Evolutionary conservation across 495 filamentous ascomycete genomes (phyloP).

Genomic region (Paragyromitra xinjiangensis): DNA sequence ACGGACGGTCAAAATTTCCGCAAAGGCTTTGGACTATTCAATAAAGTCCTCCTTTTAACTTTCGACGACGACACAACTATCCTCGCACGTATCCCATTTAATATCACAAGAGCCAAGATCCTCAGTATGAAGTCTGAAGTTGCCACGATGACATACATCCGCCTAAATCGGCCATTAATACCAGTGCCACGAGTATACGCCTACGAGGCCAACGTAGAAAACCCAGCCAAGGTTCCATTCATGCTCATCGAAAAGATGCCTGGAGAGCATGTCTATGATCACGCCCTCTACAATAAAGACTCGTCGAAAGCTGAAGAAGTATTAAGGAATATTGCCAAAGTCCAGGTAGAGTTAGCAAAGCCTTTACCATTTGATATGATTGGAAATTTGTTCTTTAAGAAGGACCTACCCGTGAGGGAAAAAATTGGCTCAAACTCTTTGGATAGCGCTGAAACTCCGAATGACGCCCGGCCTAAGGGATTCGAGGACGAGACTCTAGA

Average conservation of each 20-base stretch:
- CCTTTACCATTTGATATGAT: constrained; percentile 20
- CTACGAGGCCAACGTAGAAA: constrained; percentile 8
- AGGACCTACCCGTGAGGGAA: neutral
- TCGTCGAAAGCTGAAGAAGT: neutral
- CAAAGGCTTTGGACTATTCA: neutral
- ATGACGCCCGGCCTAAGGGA: neutral
- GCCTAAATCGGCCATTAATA: constrained; percentile 6
- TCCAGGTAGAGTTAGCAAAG: neutral
- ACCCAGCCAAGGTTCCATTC: constrained; percentile 1
- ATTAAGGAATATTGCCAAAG: constrained; percentile 17
- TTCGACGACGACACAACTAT: neutral
- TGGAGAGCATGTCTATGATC: constrained; percentile 3
- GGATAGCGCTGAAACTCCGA: neutral
- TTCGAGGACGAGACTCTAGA: neutral
- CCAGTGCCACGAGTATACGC: constrained; percentile 1
- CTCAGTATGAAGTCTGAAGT: constrained; percentile 12
- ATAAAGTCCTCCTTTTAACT: neutral
- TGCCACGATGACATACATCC: constrained; percentile 10
- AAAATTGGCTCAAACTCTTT: neutral
- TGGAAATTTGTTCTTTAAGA: constrained; percentile 11
- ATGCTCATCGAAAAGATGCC: constrained; percentile 9
- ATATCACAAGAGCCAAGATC: constrained; percentile 4
- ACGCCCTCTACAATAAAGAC: constrained; percentile 1
- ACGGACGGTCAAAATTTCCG: neutral
- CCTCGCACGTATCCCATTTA: constrained; percentile 8